Percentiles rank a stretch among this genome's conserved stretches.
These are phyloP conservation scores for Fusarium metavorans DNA, from an alignment of 2,329 filamentous ascomycete species.

Conservation along the genomic window DNA sequence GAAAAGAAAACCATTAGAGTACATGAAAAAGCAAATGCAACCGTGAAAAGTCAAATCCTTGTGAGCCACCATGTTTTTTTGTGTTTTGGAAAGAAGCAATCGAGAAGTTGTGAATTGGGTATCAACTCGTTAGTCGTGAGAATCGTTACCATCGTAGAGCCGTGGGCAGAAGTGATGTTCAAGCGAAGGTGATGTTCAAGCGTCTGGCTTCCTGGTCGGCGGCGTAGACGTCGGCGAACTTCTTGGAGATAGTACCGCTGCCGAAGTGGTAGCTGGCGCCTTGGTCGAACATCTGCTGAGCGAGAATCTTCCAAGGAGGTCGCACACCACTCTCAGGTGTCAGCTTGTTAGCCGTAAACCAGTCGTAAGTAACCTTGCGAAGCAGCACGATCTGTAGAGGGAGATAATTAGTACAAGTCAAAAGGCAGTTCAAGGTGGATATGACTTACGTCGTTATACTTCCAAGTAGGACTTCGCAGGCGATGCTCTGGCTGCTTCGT, in stretches of 20 bases:
- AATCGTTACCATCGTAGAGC: not conserved
- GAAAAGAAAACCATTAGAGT: not conserved
- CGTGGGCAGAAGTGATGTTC: not conserved
- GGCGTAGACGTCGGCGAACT: slow-evolving; percentile 56
- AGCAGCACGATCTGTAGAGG: not conserved
- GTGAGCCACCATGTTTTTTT: not conserved
- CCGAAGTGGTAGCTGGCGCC: slow-evolving; percentile 71
- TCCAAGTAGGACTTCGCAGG: slow-evolving; percentile 76
- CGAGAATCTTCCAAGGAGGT: slow-evolving; percentile 68
- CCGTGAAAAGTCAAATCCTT: not conserved
- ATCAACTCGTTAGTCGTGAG: not conserved
- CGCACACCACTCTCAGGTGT: not conserved
- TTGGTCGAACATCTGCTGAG: slow-evolving; percentile 62
- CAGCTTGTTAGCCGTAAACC: not conserved
- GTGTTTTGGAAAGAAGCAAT: not conserved
- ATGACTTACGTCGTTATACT: slow-evolving; percentile 69
- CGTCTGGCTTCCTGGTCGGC: too few species aligned
- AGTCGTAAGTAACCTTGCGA: not conserved
- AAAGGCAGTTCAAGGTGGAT: not conserved
- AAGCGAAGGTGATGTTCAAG: not conserved
- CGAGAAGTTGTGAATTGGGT: not conserved
- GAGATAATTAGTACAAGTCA: not conserved
- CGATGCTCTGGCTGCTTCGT: slow-evolving; percentile 73
- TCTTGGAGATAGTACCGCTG: slow-evolving; percentile 68
- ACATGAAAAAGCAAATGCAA: not conserved